Base-by-base conservation (phyloP, 2,329 filamentous ascomycete genomes). In the Trichoderma hamatum region DNA sequence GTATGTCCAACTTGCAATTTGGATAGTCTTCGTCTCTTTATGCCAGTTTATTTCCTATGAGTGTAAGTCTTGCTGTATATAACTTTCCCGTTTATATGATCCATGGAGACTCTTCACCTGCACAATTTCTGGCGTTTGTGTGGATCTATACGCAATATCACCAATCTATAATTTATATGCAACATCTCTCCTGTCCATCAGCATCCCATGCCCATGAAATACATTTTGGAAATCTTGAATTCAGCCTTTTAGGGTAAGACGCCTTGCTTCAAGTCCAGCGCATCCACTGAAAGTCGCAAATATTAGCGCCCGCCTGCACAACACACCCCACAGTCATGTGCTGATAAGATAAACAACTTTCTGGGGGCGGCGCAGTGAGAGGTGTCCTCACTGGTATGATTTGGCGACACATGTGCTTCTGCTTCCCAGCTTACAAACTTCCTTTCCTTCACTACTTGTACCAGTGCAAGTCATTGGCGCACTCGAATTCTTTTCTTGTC, bases 311-410 rank as follows among this genome's bases (percentile, higher is more conserved):
- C 49, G 49, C 30, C 2, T n/a, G 21, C 24, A 16, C 7, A 24
- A 52, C n/a, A n/a, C n/a, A 54, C 68, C 68, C 72, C 72, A 69
- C 71, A 71, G 75, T 79, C 78, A 79, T 75, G 77, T 79, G 78
- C 71, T 49, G 78, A 79, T 80, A 79, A 80, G 78, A 80, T 80
- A 79, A 77, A 73, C 30, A 39, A 46, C 60, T 52, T 39, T 52
- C 26, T 24, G 34, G 46, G 46, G 39, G 16, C 19, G 39, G 26
- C 46, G 26, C 68, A 52, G n/a, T 60, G 68, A 60, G 68, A 69
- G 68, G 68, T 69, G 68, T 69, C 68, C 68, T 69, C 62, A 67
- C 64, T 67, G 34, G 30, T 32, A 26, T 54, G 32, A 6, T n/a
- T 49, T 62, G 19, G 46, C 39, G 39, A 54, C 10, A 30, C 61